A percentile compares a stretch with the other conserved stretches of the same genome.
phyloP scores from a whole-genome alignment of 306 rosid genomes.

The Glycyrrhiza uralensis region DNA sequence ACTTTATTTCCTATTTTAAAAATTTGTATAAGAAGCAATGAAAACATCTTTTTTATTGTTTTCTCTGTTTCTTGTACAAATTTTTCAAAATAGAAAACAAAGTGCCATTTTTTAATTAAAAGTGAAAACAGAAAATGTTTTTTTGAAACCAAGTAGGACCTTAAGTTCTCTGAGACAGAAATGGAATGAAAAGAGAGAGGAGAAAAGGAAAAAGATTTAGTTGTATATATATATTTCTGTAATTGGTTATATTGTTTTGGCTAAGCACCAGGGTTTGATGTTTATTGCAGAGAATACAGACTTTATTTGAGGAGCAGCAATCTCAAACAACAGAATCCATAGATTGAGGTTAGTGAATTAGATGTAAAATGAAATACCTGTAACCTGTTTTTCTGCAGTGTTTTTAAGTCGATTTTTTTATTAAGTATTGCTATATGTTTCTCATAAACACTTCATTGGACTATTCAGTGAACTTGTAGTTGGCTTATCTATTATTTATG shows the following conservation, averaged over 20 bases:
- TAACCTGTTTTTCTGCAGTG: neutral
- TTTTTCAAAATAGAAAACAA: neutral
- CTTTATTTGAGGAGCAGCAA: conserved; percentile 60
- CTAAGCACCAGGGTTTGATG: conserved; percentile 22
- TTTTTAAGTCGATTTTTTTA: neutral
- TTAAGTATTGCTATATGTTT: neutral
- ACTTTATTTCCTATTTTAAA: neutral
- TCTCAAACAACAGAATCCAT: conserved; percentile 47
- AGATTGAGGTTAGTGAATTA: conserved; percentile 47
- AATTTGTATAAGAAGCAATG: neutral
- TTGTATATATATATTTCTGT: neutral
- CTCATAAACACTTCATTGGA: neutral
- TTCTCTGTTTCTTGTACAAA: neutral
- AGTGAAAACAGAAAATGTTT: neutral
- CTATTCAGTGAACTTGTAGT: neutral
- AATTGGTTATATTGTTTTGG: conserved; percentile 14
- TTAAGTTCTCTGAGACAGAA: neutral
- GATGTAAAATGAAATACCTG: neutral
- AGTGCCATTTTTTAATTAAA: neutral
- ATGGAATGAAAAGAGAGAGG: neutral
- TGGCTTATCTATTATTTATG: conserved; percentile 4
- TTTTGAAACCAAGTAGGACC: neutral
- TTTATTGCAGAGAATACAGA: conserved; percentile 68
- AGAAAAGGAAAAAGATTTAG: neutral
- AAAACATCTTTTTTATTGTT: neutral